Evolutionary conservation across 192 early-diverging fungal species (phyloP).

Genomic region (Spizellomyces sp.): DNA sequence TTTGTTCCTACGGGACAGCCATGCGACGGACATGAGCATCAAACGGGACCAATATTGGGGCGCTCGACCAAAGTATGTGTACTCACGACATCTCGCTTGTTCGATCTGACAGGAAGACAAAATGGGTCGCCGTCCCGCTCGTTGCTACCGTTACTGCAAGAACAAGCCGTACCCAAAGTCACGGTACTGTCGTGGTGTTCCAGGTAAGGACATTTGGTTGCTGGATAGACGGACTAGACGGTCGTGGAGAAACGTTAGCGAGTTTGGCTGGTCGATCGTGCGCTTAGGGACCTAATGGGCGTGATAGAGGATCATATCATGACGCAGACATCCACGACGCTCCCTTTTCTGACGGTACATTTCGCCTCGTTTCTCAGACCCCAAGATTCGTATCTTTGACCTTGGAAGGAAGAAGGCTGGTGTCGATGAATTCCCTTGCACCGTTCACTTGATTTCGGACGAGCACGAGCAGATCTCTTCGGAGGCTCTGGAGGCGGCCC

Average conservation of each 20-base stretch:
- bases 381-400: conserved; percentile 96
- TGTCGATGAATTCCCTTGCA: conserved; percentile 97
- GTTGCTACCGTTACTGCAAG: conserved; percentile 98
- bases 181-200: conserved; percentile 97
- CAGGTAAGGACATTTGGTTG: conserved; percentile 48
- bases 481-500: conserved; percentile 96
- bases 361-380: conserved; percentile 56
- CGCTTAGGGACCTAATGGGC: background rate
- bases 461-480: conserved; percentile 98
- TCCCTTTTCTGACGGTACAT: background rate
- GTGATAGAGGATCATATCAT: background rate
- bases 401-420: conserved; percentile 93
- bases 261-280: background rate
- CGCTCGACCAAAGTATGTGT: too few species aligned
- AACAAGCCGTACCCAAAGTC: conserved; percentile 99
- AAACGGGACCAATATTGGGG: too few species aligned
- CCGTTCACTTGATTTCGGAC: conserved; percentile 93
- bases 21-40: background rate
- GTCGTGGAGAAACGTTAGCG: background rate
- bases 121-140: conserved; percentile 98
- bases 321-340: background rate
- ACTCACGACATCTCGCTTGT: too few species aligned
- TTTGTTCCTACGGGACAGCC: conserved; percentile 1
- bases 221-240: too few species aligned
- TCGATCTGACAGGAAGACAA: conserved; percentile 5